A percentile compares a stretch with the other conserved stretches of the same genome.
phyloP scores from a whole-genome alignment of 495 filamentous ascomycete genomes.

The Penicillium turbatum region DNA sequence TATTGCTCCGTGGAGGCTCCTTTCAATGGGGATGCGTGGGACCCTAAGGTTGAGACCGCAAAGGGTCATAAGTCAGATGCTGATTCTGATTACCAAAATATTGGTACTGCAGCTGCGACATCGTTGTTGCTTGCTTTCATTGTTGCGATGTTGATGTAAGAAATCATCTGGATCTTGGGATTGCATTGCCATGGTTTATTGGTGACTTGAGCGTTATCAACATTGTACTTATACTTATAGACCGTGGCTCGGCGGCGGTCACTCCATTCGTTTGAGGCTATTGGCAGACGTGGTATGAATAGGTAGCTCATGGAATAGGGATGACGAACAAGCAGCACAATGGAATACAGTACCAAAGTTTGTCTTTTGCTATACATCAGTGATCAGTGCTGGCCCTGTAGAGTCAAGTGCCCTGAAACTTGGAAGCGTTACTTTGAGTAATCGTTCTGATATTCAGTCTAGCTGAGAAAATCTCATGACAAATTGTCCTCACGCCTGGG shows the following conservation, averaged over 20 bases:
- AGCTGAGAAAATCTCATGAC: not conserved
- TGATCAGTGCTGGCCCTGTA: not conserved
- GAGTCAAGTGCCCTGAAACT: not conserved
- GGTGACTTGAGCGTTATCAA: not conserved
- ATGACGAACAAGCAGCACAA: not conserved
- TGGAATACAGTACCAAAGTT: not conserved
- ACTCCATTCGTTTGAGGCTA: conserved; percentile 1
- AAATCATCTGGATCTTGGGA: conserved; percentile 1
- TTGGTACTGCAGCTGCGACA: conserved; percentile 21
- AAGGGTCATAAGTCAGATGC: conserved; percentile 18
- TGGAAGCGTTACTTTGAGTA: not conserved
- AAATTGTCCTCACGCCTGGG: not conserved
- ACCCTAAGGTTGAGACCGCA: conserved; percentile 9
- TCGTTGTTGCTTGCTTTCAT: conserved; percentile 26
- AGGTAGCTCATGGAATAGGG: not conserved
- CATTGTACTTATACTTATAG: conserved; percentile 14
- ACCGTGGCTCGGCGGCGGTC: not conserved
- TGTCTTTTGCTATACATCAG: not conserved
- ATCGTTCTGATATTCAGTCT: not conserved
- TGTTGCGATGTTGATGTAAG: conserved; percentile 26
- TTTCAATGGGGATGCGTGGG: conserved; percentile 26
- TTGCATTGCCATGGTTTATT: not conserved
- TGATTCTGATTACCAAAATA: conserved; percentile 11
- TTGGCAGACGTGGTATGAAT: not conserved
- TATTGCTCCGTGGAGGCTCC: conserved; percentile 35